phyloP scores from a whole-genome alignment of 768 basidiomycete species.

The Lactarius sanguifluus region DNA sequence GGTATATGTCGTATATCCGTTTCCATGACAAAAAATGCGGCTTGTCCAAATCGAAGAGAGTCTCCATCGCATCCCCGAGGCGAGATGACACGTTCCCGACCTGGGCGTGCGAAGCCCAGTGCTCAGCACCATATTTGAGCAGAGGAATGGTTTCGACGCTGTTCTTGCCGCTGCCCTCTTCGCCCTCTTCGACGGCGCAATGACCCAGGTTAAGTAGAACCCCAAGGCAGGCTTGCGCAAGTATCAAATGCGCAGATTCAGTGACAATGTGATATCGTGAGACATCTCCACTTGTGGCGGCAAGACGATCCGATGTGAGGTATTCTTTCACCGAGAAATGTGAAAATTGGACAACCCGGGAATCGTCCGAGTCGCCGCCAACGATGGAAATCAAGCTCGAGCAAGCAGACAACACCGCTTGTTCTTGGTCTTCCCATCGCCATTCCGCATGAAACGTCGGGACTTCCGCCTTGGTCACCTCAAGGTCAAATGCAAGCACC shows the following conservation, averaged over 20 bases:
- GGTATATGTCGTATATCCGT: not conserved
- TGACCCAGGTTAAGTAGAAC: not conserved
- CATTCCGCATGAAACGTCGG: too few species aligned
- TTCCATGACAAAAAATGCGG: not conserved
- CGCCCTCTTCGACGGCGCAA: not conserved
- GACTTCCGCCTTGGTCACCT: too few species aligned
- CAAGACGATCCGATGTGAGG: not conserved
- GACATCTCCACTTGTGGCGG: not conserved
- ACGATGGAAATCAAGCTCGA: not conserved
- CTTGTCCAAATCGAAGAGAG: not conserved
- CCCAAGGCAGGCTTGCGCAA: not conserved
- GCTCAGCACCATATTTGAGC: not conserved
- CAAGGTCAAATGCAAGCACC: too few species aligned
- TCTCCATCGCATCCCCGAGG: not conserved
- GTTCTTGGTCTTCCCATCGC: too few species aligned
- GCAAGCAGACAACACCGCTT: too few species aligned
- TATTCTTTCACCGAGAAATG: not conserved
- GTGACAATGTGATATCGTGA: not conserved
- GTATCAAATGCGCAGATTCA: not conserved
- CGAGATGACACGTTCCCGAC: not conserved
- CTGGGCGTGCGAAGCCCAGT: not conserved
- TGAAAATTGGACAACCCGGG: not conserved
- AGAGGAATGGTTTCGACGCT: not conserved
- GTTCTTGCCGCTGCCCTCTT: not conserved
- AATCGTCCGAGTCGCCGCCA: not conserved